phyloP scores from a whole-genome alignment of 495 filamentous ascomycete genomes.

The Hyaloscypha finlandica region DNA sequence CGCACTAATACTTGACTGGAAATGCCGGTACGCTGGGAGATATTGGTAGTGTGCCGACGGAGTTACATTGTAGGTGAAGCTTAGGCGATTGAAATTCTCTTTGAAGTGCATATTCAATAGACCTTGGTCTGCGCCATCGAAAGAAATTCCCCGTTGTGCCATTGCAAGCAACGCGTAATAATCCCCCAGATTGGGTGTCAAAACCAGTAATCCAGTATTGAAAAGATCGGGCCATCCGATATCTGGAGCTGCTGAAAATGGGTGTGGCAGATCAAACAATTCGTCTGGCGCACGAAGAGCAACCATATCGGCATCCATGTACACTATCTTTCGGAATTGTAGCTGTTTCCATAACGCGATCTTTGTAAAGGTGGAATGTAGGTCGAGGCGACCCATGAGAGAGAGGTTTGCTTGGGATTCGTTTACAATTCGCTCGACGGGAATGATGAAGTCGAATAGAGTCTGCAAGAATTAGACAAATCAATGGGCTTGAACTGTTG shows the following conservation, averaged over 20 bases:
- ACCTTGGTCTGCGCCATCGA: conserved; percentile 97
- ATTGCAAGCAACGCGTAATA: conserved; percentile 82
- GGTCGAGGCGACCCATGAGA: conserved; percentile 88
- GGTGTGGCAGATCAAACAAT: conserved; percentile 73
- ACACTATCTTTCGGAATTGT: conserved; percentile 88
- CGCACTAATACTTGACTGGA: conserved; percentile 80
- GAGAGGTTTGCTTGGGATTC: conserved; percentile 77
- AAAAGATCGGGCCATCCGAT: conserved; percentile 98
- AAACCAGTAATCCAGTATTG: conserved; percentile 93
- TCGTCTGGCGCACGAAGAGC: conserved; percentile 88
- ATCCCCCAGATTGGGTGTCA: conserved; percentile 83
- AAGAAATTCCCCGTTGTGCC: conserved; percentile 84
- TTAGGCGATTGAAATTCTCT: conserved; percentile 77
- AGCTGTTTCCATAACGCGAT: conserved; percentile 91
- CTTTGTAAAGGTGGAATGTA: conserved; percentile 93
- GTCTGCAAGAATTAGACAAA: conserved; percentile 49
- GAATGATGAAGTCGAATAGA: conserved; percentile 86
- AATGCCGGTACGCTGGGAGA: conserved; percentile 90
- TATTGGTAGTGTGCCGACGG: conserved; percentile 94
- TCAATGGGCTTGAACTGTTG: conserved; percentile 25
- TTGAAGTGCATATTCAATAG: conserved; percentile 93
- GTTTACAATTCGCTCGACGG: conserved; percentile 77
- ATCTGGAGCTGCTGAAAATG: conserved; percentile 91
- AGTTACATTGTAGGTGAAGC: conserved; percentile 96
- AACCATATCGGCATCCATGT: conserved; percentile 89